Evolutionary conservation across 179 eudicot species (phyloP).

Genomic region (Beta lomatogona): DNA sequence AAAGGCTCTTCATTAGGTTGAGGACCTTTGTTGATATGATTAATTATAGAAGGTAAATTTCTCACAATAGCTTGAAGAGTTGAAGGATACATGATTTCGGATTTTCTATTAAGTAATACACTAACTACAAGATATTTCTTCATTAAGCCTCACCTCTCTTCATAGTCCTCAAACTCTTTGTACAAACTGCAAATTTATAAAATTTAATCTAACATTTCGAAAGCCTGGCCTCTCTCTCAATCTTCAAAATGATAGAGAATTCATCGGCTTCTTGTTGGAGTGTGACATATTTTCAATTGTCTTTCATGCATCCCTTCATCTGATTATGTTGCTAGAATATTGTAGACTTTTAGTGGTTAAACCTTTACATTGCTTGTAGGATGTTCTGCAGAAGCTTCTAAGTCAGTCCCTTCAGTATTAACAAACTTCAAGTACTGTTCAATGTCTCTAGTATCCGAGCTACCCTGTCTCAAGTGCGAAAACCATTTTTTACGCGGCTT

Average conservation of each 20-base stretch:
- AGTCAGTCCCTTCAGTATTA: constrained; percentile 34
- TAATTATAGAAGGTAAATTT: not conserved
- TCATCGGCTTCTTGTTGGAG: constrained; percentile 26
- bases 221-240: constrained; percentile 28
- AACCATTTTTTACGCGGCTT: constrained; percentile 53
- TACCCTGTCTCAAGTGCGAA: constrained; percentile 42
- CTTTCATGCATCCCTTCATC: not conserved
- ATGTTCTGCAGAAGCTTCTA: constrained; percentile 31
- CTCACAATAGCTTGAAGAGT: not conserved
- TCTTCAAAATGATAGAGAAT: constrained; percentile 13
- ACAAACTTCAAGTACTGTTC: constrained; percentile 52
- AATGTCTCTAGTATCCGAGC: constrained; percentile 47
- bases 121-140: not conserved
- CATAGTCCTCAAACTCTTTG: not conserved
- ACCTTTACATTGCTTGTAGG: not conserved
- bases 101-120: not conserved
- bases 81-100: not conserved
- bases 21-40: not conserved
- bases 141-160: not conserved
- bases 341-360: not conserved
- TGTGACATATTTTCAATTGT: not conserved
- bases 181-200: not conserved
- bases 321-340: not conserved
- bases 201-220: no score
- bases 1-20: not conserved